These are phyloP conservation scores for Pseudopithomyces maydicus DNA, from an alignment of 2,329 filamentous ascomycete species.

Conservation along the genomic window DNA sequence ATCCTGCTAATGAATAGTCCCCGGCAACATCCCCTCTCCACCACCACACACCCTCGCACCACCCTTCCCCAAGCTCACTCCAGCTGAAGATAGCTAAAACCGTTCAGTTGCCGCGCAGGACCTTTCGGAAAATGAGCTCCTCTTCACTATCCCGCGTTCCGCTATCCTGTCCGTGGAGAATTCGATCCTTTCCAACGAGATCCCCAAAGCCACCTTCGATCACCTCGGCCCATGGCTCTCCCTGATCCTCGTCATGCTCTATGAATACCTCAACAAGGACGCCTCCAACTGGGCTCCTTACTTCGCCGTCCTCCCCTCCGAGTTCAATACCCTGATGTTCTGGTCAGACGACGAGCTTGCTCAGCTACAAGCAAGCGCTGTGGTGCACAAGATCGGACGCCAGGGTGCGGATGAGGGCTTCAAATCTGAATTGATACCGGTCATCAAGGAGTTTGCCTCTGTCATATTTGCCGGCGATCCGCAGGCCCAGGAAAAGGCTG, in stretches of 20 bases:
- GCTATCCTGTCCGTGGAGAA: slow-evolving; percentile 75
- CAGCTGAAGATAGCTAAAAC: slow-evolving; percentile 15
- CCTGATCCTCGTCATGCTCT: slow-evolving; percentile 79
- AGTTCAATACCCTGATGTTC: slow-evolving; percentile 89
- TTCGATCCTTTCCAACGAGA: slow-evolving; percentile 65
- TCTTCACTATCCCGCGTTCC: slow-evolving; percentile 79
- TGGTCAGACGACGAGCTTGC: slow-evolving; percentile 74
- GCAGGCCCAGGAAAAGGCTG: slow-evolving; percentile 33
- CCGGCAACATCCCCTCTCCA: neutral
- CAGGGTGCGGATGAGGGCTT: slow-evolving; percentile 74
- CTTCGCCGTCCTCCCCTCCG: slow-evolving; percentile 71
- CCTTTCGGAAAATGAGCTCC: slow-evolving; percentile 73
- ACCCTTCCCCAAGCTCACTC: neutral
- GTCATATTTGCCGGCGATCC: slow-evolving; percentile 48
- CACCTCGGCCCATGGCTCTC: slow-evolving; percentile 56
- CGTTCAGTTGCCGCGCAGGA: slow-evolving; percentile 69
- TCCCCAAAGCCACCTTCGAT: slow-evolving; percentile 46
- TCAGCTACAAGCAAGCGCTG: slow-evolving; percentile 76
- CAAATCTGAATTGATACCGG: slow-evolving; percentile 58
- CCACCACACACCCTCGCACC: neutral
- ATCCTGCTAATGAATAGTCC: neutral
- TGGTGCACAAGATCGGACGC: slow-evolving; percentile 78
- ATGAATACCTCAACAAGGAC: slow-evolving; percentile 67
- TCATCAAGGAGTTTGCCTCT: slow-evolving; percentile 50
- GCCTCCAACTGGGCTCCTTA: slow-evolving; percentile 77